Percentiles rank a stretch among this genome's conserved stretches.
phyloP scores from a whole-genome alignment of 176 grass and related monocot genomes.

The Pharus latifolius region DNA sequence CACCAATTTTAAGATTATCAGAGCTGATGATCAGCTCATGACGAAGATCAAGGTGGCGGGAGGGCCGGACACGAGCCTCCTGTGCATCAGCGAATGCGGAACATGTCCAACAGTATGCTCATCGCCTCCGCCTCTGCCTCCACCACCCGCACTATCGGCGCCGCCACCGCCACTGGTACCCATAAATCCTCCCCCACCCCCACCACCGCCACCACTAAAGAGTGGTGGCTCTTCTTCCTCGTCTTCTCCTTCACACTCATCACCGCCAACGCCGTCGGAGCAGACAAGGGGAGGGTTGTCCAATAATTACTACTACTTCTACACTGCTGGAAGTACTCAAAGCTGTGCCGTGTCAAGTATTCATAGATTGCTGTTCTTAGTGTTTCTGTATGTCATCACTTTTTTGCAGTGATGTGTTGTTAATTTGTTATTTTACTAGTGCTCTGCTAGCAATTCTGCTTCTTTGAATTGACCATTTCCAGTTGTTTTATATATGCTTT shows the following conservation, averaged over 20 bases:
- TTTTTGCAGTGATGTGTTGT: not conserved
- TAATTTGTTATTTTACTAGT: not conserved
- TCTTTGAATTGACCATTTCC: not conserved
- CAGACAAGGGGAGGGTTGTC: slow-evolving; percentile 10
- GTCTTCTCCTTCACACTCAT: slow-evolving; percentile 12
- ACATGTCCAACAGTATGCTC: slow-evolving; percentile 58
- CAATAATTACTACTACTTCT: slow-evolving; percentile 46
- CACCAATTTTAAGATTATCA: not conserved
- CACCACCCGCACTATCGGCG: not conserved
- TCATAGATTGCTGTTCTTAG: not conserved
- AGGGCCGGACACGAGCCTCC: slow-evolving; percentile 31
- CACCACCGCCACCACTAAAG: not conserved
- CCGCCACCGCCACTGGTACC: not conserved
- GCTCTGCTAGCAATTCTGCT: not conserved
- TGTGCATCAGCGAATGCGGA: slow-evolving; percentile 68
- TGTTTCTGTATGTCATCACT: not conserved
- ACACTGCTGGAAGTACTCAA: slow-evolving; percentile 22
- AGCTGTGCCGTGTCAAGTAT: not conserved
- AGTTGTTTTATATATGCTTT: not conserved
- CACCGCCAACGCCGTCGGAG: not conserved
- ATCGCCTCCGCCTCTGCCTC: slow-evolving; percentile 6
- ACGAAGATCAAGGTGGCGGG: not conserved
- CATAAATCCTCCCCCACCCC: not conserved
- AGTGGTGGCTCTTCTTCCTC: not conserved
- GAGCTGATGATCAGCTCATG: not conserved